phyloP scores from a whole-genome alignment of 176 grass and related monocot species.

The Carex scoparia region DNA sequence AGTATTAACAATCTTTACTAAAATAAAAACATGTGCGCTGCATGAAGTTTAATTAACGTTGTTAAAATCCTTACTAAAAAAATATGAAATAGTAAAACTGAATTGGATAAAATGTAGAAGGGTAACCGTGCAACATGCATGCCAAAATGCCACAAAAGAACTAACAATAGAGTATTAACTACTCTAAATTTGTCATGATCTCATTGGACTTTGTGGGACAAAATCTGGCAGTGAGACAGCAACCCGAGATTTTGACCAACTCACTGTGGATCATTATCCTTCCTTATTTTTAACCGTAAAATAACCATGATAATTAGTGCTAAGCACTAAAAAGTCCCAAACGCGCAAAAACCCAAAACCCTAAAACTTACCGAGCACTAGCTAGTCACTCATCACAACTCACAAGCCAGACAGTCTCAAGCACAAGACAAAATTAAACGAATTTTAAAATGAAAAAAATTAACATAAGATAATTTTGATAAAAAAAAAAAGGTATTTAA shows the following conservation, averaged over 20 bases:
- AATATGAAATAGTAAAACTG: not conserved
- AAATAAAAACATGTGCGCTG: not conserved
- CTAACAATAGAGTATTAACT: conserved; percentile 1
- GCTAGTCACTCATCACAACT: not conserved
- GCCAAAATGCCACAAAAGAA: conserved; percentile 1
- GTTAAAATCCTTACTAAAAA: not conserved
- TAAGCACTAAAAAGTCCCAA: conserved; percentile 35
- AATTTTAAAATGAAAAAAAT: not conserved
- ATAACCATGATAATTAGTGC: conserved; percentile 28
- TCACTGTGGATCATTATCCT: conserved; percentile 27
- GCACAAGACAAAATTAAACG: conserved; percentile 39
- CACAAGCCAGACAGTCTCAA: conserved; percentile 41
- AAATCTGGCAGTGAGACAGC: conserved; percentile 44
- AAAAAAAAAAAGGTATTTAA: too few species aligned
- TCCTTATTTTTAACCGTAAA: not conserved
- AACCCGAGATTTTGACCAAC: conserved; percentile 32
- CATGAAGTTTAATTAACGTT: too few species aligned
- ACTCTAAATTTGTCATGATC: conserved; percentile 40
- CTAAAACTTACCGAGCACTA: conserved; percentile 26
- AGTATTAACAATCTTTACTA: not conserved
- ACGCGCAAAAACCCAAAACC: conserved; percentile 36
- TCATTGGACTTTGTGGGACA: conserved; percentile 27
- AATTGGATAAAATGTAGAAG: not conserved
- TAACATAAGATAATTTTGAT: too few species aligned
- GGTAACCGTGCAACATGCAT: not conserved